Percentiles rank a stretch among this genome's conserved stretches.
phyloP scores from a whole-genome alignment of 768 basidiomycete genomes.

The Phallus indusiatus region DNA sequence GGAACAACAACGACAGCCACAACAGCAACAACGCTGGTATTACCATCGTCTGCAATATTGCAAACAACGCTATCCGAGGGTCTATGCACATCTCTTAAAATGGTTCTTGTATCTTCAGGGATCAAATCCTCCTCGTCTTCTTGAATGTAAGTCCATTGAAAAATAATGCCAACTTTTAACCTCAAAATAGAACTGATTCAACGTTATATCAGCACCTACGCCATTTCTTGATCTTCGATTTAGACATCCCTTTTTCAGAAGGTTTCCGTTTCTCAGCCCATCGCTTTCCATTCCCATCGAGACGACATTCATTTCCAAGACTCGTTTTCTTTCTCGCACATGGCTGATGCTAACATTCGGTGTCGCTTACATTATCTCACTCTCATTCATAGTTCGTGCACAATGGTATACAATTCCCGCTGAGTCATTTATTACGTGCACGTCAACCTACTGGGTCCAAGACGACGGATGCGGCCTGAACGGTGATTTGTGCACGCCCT shows the following conservation, averaged over 20 bases:
- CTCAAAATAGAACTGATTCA: not conserved
- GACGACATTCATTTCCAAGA: slow-evolving; percentile 38
- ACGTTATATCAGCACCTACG: slow-evolving; percentile 1
- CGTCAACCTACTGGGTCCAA: slow-evolving; percentile 58
- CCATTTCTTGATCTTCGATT: slow-evolving; percentile 6
- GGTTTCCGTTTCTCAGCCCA: not conserved
- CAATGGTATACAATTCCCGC: slow-evolving; percentile 65
- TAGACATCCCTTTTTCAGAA: not conserved
- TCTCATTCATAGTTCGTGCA: slow-evolving; percentile 63
- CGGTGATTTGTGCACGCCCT: slow-evolving; percentile 56
- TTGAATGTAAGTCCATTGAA: not conserved
- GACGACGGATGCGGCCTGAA: slow-evolving; percentile 69
- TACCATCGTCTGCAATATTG: not conserved
- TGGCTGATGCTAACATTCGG: slow-evolving; percentile 48
- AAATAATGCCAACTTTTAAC: not conserved
- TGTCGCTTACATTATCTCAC: slow-evolving; percentile 55
- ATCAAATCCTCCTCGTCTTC: not conserved
- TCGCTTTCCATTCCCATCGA: slow-evolving; percentile 32
- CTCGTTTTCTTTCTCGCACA: slow-evolving; percentile 40
- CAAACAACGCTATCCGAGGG: not conserved
- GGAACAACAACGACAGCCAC: not conserved
- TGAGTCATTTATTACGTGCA: slow-evolving; percentile 56
- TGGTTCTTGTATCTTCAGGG: slow-evolving; percentile 1
- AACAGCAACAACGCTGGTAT: not conserved
- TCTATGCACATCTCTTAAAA: not conserved